Base-by-base conservation (phyloP, 225 moss, liverwort and hornwort genomes). In the Pleurozium schreberi region DNA sequence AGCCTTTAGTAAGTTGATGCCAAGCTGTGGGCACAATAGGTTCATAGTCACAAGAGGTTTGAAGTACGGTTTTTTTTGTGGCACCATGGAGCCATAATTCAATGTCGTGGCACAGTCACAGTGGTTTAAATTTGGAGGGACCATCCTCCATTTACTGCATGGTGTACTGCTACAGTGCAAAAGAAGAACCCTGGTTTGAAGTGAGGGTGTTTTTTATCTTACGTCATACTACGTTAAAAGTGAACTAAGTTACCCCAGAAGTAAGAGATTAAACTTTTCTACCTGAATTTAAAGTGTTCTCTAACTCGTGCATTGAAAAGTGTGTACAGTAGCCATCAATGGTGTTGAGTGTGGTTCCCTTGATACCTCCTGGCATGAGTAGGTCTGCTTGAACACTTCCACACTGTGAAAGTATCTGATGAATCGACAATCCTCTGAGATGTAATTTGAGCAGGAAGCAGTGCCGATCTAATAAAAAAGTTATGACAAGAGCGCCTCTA, bases 21-120 rank as follows among this genome's bases (percentile, higher is more conserved):
- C 7, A 79, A n/a, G 18, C 1, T 40, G 0, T 18, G 6, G 25
- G 38, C 38, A 25, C 10, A 0, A 18, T 1, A 57, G 7, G n/a
- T 7, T 38, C 15, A 9, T 14, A 78, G 16, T 78, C 16, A 38
- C 53, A 57, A 57, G 6, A 40, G 57, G 18, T 17, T 58, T 0
- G 1, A 40, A 16, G n/a, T n/a, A n/a, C n/a, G n/a, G n/a, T n/a
- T n/a, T n/a, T n/a, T n/a, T n/a, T n/a, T n/a, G n/a, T n/a, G n/a
- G n/a, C n/a, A n/a, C n/a, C n/a, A n/a, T n/a, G n/a, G n/a, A n/a
- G n/a, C n/a, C n/a, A n/a, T n/a, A n/a, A n/a, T n/a, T n/a, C n/a
- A n/a, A n/a, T n/a, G n/a, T n/a, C n/a, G n/a, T n/a, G n/a, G n/a
- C n/a, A n/a, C n/a, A n/a, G n/a, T n/a, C n/a, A n/a, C n/a, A n/a